phyloP scores from a whole-genome alignment of 169 alveolate species.

The Cardiosporidium cionae region DNA sequence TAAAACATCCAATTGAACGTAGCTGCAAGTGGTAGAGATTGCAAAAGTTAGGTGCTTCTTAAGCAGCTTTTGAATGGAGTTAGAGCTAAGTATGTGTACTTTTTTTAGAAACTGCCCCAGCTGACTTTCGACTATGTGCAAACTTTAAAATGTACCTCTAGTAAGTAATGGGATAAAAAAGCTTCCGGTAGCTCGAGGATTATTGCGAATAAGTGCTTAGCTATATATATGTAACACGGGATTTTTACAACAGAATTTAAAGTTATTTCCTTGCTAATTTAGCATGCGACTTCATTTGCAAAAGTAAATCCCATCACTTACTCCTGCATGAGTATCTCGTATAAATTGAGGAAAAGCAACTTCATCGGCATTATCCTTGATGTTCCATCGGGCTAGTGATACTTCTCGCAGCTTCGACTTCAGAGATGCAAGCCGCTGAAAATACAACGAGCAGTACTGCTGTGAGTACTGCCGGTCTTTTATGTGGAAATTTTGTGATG shows the following conservation, averaged over 20 bases:
- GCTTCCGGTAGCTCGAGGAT: no score
- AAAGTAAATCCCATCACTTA: neutral
- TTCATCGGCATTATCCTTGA: neutral
- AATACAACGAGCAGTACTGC: conserved; percentile 1
- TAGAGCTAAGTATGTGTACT: neutral
- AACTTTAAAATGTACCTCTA: neutral
- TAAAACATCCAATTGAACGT: neutral
- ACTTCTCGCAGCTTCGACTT: neutral
- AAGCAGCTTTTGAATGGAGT: neutral
- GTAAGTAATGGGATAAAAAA: no score
- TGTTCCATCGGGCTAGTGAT: neutral
- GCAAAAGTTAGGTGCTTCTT: neutral
- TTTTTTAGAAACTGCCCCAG: neutral
- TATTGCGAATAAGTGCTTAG: no score
- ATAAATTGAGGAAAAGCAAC: neutral
- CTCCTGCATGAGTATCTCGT: neutral
- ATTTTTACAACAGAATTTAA: neutral
- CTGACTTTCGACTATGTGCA: neutral
- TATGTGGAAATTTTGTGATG: neutral
- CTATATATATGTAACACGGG: neutral
- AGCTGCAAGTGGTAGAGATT: neutral
- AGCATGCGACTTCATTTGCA: neutral
- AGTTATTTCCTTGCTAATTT: neutral
- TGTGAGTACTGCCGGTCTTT: neutral
- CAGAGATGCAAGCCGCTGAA: neutral